Evolutionary conservation across 2,329 filamentous ascomycete species (phyloP).

Genomic region (Fusarium sp.): DNA sequence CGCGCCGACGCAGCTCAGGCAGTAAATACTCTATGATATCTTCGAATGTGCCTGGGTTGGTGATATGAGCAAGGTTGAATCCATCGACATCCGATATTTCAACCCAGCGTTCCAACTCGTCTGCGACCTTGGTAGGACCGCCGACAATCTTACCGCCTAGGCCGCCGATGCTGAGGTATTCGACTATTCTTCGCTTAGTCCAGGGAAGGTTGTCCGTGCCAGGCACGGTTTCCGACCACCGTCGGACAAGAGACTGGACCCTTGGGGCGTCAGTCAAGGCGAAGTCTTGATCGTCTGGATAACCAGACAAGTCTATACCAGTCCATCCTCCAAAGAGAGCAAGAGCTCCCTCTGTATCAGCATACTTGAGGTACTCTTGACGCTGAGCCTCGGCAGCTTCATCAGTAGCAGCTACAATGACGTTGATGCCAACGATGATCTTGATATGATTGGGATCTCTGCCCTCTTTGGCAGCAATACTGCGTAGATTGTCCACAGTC

Average conservation of each 20-base stretch:
- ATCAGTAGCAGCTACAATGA: slow-evolving; percentile 1
- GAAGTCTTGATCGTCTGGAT: background rate
- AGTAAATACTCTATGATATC: background rate
- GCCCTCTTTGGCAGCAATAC: slow-evolving; percentile 2
- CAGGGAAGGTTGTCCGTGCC: background rate
- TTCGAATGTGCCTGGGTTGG: background rate
- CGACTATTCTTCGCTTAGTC: background rate
- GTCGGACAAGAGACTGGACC: background rate
- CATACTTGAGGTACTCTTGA: background rate
- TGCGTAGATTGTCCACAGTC: slow-evolving; percentile 5
- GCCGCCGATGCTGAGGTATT: background rate
- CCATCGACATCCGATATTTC: background rate
- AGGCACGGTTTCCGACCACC: background rate
- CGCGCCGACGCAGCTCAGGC: background rate
- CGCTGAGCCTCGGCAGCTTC: slow-evolving; percentile 1
- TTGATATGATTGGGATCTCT: slow-evolving; percentile 9
- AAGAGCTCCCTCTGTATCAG: background rate
- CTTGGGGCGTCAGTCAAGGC: background rate
- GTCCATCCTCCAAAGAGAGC: slow-evolving; percentile 3
- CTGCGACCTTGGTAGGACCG: background rate
- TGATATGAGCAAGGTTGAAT: background rate
- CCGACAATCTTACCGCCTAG: background rate
- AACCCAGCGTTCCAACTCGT: background rate
- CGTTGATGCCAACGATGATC: slow-evolving; percentile 5
- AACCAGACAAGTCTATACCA: background rate